phyloP scores from a whole-genome alignment of 345 rosid species.

The Microthlaspi erraticum region DNA sequence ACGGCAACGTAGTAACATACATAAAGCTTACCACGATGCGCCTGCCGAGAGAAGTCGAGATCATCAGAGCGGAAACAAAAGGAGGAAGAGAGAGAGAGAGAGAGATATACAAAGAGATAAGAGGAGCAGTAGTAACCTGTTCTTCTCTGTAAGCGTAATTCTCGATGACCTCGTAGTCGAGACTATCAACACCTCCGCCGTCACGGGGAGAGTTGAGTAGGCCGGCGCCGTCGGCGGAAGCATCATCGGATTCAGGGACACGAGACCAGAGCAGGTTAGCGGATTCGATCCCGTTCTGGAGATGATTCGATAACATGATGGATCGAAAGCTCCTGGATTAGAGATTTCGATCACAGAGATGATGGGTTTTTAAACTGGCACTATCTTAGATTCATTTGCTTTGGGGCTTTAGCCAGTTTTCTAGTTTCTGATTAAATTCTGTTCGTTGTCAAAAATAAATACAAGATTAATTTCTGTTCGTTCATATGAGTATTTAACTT shows the following conservation, averaged over 20 bases:
- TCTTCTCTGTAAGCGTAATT: conserved; percentile 92
- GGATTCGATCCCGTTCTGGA: conserved; percentile 78
- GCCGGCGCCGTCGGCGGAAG: conserved; percentile 59
- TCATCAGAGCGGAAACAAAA: conserved; percentile 8
- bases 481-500: too few species aligned
- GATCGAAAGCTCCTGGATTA: conserved; percentile 16
- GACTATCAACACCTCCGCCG: conserved; percentile 69
- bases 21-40: conserved; percentile 83
- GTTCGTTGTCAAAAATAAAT: too few species aligned
- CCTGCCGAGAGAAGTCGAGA: conserved; percentile 47
- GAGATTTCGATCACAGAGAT: conserved; percentile 34
- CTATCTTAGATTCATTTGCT: conserved; percentile 6
- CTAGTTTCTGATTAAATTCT: conserved; percentile 29
- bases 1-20: conserved; percentile 75
- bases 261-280: conserved; percentile 80
- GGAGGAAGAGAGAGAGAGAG: background rate
- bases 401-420: background rate
- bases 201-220: conserved; percentile 51
- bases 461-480: too few species aligned
- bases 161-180: conserved; percentile 94
- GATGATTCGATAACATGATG: conserved; percentile 74
- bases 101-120: conserved; percentile 16
- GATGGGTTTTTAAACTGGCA: background rate
- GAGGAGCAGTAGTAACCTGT: conserved; percentile 51
- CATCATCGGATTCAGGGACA: conserved; percentile 76